Percentiles rank a stretch among this genome's conserved stretches.
phyloP scores from a whole-genome alignment of 371 early-diverging fungal species.

The Apophysomyces trapeziformis region DNA sequence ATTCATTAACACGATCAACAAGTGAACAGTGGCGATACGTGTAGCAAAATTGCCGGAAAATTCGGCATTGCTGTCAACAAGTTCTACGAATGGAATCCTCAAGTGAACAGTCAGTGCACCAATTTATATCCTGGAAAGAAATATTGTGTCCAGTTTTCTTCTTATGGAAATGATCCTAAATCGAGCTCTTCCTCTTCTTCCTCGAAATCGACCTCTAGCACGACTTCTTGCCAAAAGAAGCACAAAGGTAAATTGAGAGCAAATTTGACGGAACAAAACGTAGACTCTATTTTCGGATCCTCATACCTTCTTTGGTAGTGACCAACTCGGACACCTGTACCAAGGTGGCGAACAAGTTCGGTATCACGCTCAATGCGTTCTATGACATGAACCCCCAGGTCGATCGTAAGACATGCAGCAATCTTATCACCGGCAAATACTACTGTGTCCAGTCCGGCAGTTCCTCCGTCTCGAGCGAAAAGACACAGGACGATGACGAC shows the following conservation, averaged over 20 bases:
- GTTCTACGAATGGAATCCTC: conserved; percentile 27
- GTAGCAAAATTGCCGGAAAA: conserved; percentile 17
- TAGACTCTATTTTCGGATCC: background rate
- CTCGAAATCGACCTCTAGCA: conserved; percentile 1
- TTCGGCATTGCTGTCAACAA: conserved; percentile 25
- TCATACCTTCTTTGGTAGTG: conserved; percentile 17
- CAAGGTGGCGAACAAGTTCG: conserved; percentile 26
- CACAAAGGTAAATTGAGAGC: conserved; percentile 25
- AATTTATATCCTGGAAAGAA: conserved; percentile 23
- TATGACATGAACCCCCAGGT: conserved; percentile 23
- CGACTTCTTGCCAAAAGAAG: conserved; percentile 13
- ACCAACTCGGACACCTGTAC: conserved; percentile 27
- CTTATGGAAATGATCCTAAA: background rate
- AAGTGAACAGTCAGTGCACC: conserved; percentile 26
- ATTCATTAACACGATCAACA: conserved; percentile 13
- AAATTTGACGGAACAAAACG: background rate
- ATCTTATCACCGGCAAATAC: conserved; percentile 26
- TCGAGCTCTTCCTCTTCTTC: conserved; percentile 2
- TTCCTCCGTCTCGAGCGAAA: background rate
- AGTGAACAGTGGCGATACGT: conserved; percentile 21
- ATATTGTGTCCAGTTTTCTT: conserved; percentile 18
- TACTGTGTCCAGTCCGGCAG: conserved; percentile 16
- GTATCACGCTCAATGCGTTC: conserved; percentile 19
- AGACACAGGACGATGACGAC: background rate
- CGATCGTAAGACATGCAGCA: conserved; percentile 25